A percentile compares a stretch with the other conserved stretches of the same genome.
Evolutionary conservation across 352 stramenopile genomes (phyloP).

Genomic region (Globisporangium polare): DNA sequence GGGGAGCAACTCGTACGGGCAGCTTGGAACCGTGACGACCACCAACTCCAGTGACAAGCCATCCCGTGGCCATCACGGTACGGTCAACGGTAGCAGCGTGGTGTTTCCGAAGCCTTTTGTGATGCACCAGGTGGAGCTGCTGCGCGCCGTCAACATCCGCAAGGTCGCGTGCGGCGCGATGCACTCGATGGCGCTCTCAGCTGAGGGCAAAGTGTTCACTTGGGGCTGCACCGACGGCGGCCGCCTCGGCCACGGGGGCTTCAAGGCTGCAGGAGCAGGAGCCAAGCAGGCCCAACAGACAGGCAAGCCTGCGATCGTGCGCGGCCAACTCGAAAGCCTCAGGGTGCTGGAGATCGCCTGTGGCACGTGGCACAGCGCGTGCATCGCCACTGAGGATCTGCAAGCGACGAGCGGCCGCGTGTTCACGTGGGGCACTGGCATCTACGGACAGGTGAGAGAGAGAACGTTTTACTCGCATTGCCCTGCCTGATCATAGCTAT

Average conservation of each 20-base stretch:
- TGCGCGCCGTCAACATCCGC: conserved; percentile 43
- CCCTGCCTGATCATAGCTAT: not conserved
- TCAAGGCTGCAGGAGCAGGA: conserved; percentile 1
- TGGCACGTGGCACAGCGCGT: conserved; percentile 71
- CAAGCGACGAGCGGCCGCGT: conserved; percentile 25
- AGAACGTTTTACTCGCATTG: not conserved
- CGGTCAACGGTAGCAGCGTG: conserved; percentile 10
- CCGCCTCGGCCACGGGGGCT: conserved; percentile 35
- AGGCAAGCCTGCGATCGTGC: conserved; percentile 31
- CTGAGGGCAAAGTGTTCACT: conserved; percentile 86
- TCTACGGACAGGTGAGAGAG: conserved; percentile 49
- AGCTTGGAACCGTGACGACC: conserved; percentile 38
- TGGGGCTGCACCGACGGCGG: conserved; percentile 93
- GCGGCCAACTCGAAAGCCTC: conserved; percentile 27
- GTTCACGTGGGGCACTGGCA: conserved; percentile 69
- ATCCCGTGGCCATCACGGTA: not conserved
- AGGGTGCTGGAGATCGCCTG: conserved; percentile 57
- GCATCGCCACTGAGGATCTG: conserved; percentile 30
- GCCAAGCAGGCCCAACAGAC: conserved; percentile 5
- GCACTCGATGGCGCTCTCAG: conserved; percentile 86
- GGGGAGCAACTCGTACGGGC: conserved; percentile 71
- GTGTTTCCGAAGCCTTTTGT: conserved; percentile 52
- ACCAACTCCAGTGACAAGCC: not conserved
- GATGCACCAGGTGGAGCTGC: conserved; percentile 48
- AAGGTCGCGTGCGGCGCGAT: conserved; percentile 90